Evolutionary conservation across 2,329 filamentous ascomycete species (phyloP).

Genomic region (Fusarium siculi): DNA sequence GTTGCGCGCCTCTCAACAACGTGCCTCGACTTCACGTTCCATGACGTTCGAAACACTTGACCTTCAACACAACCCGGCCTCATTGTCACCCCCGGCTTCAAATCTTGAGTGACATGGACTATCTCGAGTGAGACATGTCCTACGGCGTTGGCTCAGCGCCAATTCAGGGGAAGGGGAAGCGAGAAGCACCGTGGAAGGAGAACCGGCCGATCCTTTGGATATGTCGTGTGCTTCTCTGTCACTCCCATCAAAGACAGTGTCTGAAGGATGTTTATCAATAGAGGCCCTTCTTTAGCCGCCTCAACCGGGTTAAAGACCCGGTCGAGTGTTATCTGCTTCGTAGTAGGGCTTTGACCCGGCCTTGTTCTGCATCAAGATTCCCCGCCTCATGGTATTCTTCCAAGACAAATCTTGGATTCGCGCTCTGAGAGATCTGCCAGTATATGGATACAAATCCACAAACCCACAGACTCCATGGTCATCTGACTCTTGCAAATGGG

Average conservation of each 20-base stretch:
- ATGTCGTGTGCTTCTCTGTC: slow-evolving; percentile 35
- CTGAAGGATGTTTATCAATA: slow-evolving; percentile 1
- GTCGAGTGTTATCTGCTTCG: slow-evolving; percentile 2
- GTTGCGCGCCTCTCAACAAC: slow-evolving; percentile 35
- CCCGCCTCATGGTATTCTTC: slow-evolving; percentile 1
- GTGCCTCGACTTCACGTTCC: slow-evolving; percentile 37
- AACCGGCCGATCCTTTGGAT: slow-evolving; percentile 6
- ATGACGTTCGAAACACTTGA: slow-evolving; percentile 26
- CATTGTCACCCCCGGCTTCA: slow-evolving; percentile 3
- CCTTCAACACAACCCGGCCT: slow-evolving; percentile 11
- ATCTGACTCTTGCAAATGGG: slow-evolving; percentile 29
- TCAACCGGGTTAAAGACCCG: slow-evolving; percentile 5
- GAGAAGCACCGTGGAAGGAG: slow-evolving; percentile 19
- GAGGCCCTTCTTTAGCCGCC: slow-evolving; percentile 10
- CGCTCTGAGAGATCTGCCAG: not conserved
- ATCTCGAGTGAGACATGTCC: slow-evolving; percentile 26
- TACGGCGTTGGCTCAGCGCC: slow-evolving; percentile 9
- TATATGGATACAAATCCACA: slow-evolving; percentile 32
- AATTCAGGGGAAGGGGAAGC: slow-evolving; percentile 30
- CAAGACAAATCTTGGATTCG: not conserved
- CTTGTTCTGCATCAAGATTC: slow-evolving; percentile 5
- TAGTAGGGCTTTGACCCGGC: not conserved
- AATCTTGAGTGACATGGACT: slow-evolving; percentile 2
- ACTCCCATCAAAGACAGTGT: not conserved
- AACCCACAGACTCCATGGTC: slow-evolving; percentile 8